Evolutionary conservation across 768 basidiomycete genomes (phyloP).

Genomic region (Chalciporus sphaerocephalus): DNA sequence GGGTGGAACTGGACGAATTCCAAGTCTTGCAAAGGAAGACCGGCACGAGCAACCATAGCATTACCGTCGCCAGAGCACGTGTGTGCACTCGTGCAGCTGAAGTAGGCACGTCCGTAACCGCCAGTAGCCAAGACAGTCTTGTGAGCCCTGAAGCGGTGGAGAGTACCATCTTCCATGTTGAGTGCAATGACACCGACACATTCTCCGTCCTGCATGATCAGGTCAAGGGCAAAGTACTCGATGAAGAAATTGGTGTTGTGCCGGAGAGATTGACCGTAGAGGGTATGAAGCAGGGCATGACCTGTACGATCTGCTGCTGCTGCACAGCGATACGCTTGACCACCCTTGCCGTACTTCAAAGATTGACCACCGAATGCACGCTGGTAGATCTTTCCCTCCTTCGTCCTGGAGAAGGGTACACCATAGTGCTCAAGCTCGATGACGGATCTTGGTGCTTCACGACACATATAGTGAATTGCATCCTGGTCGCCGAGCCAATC

Average conservation of each 20-base stretch:
- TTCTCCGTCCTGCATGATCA: conserved; percentile 98
- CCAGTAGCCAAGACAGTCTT: conserved; percentile 98
- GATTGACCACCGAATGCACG: conserved; percentile 99
- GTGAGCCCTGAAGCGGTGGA: conserved; percentile 97
- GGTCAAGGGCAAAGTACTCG: conserved; percentile 98
- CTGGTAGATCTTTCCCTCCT: conserved; percentile 99
- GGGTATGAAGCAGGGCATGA: conserved; percentile 96
- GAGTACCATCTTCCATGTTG: conserved; percentile 99
- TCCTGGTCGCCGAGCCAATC: conserved; percentile 99
- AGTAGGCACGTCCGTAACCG: conserved; percentile 97
- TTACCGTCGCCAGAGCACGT: conserved; percentile 99
- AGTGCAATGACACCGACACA: conserved; percentile 99
- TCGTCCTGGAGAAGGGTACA: conserved; percentile 96
- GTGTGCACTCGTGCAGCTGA: conserved; percentile 97
- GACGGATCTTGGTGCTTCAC: conserved; percentile 91
- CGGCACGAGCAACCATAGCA: conserved; percentile 96
- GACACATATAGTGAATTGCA: conserved; percentile 99
- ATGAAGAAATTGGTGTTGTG: conserved; percentile 99
- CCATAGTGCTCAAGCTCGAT: conserved; percentile 99
- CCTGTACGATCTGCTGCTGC: conserved; percentile 98
- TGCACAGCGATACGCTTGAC: conserved; percentile 98
- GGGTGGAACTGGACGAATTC: conserved; percentile 99
- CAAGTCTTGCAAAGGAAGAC: conserved; percentile 91
- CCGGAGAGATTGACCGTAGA: conserved; percentile 97
- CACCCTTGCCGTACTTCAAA: conserved; percentile 93